Evolutionary conservation across 192 early-diverging fungal genomes (phyloP), one percentile per base, ranked within the genome.

Genomic region (Coemansia sp.): DNA sequence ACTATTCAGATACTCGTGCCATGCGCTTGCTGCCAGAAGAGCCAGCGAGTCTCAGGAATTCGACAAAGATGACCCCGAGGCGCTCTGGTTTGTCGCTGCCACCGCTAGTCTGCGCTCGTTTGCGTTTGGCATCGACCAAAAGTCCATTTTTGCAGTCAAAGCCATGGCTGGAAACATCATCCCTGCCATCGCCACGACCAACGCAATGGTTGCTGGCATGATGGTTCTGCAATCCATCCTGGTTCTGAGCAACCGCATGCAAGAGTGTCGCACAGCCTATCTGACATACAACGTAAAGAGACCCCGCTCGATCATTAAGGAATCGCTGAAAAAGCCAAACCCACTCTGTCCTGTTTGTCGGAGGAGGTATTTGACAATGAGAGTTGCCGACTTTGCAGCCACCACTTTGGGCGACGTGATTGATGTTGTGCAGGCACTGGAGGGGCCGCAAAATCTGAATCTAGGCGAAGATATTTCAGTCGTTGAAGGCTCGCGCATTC

Each of bases 101-200:
- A 87, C 95, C 5, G 85, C 94, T 0, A 98, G 97, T 64, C 75
- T 99, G 48, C 88, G 97, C 28, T 88, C 94, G 1, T 69, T 81
- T 57, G 85, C 92, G 5, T 99, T 93, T 80, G 87, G 83, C 32
- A 95, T 99, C 65, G 83, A 85, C 33, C 69, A 79, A 56, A 90
- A 91, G 60, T 92, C 90, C 48, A 76, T 89, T 34, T 99, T 98
- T 73, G 84, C 90, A 31, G 87, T 92, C 20, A 99, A 99, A 92
- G 94, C 94, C 32, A 98, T 98, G 93, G 98, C 98, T 6, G 96
- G 96, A 55, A 97, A 96, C 68, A 98, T 99, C 62, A 98, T 98
- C 61, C 96, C 96, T 0, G 96, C 96, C 29, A 94, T 99, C 61
- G 96, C 97, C 40, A 98, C 97, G 0, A 97, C 97, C 14, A 99